Base-by-base conservation (phyloP, 371 early-diverging fungal genomes). In the Blakeslea trispora region DNA sequence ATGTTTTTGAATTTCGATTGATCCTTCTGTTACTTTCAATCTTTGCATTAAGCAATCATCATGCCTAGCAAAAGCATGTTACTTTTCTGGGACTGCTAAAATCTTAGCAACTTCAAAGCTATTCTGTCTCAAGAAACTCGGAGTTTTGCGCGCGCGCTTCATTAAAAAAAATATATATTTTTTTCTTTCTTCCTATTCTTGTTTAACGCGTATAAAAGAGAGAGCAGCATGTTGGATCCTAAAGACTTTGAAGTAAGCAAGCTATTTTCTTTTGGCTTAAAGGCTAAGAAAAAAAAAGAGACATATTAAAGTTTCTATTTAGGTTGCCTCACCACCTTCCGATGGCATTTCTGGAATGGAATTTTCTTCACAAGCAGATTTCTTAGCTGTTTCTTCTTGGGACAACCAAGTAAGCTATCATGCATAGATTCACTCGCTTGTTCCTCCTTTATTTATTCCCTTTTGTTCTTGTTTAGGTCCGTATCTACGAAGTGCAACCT, bases 321-420 rank as follows among this genome's bases (percentile, higher is more conserved):
- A 89, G 87, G 83, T 92, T 45, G 69, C 79, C 14, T 73, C 77
- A 40, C 86, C 89, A 43, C 92, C 92, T n/a, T 65, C 78, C n/a
- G 98, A 97, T 70, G 75, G 89, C 32, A 83, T 95, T 58, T 90
- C 92, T 13, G 82, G 75, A 21, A 53, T 97, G 45, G 67, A 80
- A n/a, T 96, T 93, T 69, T 86, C 87, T 24, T 84, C 94, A 10
- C 79, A 81, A 56, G 90, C 90, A 9, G 91, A 97, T 68, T 89
- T 81, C 40, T 70, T 97, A 28, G 89, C 95, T 4, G 94, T 89
- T 0, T 77, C 90, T 17, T 92, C 94, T 8, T 97, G 97, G 96
- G 95, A 97, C 74, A 91, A 92, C 69, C 86, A 89, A 72, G 95
- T 92, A 81, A 45, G 59, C 19, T 32, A 13, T n/a, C 13, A 2